These are phyloP conservation scores for Angomonas desouzai DNA, from an alignment of 208 protist species.

Conservation along the genomic window DNA sequence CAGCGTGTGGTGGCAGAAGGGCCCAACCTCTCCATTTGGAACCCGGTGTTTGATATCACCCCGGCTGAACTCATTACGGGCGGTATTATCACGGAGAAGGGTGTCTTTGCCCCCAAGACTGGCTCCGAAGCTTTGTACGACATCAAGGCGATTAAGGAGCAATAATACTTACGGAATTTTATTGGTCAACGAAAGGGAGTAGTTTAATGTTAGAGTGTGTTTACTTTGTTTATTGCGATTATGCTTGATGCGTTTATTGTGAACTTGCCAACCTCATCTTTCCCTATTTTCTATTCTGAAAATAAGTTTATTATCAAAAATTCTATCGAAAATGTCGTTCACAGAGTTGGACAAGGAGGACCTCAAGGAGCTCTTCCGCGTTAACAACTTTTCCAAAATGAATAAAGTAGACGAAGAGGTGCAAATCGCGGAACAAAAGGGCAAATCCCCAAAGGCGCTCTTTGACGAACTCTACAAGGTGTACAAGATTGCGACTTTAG, in stretches of 20 bases:
- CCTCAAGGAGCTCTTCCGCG: conserved; percentile 44
- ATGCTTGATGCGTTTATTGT: no score
- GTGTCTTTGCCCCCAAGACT: conserved; percentile 56
- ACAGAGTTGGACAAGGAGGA: conserved; percentile 31
- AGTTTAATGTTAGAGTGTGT: conserved; percentile 2
- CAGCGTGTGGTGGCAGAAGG: conserved; percentile 83
- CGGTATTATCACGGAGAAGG: conserved; percentile 92
- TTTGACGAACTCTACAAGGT: conserved; percentile 43
- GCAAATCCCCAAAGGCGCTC: conserved; percentile 18
- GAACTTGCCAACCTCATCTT: neutral
- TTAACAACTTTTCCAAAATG: conserved; percentile 50
- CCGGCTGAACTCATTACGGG: conserved; percentile 91
- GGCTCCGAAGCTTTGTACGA: conserved; percentile 39
- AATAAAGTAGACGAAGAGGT: conserved; percentile 28
- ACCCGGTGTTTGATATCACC: conserved; percentile 97
- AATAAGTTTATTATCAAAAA: no score
- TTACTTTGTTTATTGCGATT: conserved; percentile 4
- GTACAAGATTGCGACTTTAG: conserved; percentile 30
- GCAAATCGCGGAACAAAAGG: conserved; percentile 14
- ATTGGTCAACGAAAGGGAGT: neutral
- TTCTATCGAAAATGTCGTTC: conserved; percentile 1
- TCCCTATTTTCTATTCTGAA: conserved; percentile 7
- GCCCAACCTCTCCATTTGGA: conserved; percentile 89
- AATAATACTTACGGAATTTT: conserved; percentile 2
- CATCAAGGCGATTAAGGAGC: conserved; percentile 30